Percentiles rank a stretch among this genome's conserved stretches.
phyloP scores from a whole-genome alignment of 192 early-diverging fungal genomes.

The Obelidium mucronatum region DNA sequence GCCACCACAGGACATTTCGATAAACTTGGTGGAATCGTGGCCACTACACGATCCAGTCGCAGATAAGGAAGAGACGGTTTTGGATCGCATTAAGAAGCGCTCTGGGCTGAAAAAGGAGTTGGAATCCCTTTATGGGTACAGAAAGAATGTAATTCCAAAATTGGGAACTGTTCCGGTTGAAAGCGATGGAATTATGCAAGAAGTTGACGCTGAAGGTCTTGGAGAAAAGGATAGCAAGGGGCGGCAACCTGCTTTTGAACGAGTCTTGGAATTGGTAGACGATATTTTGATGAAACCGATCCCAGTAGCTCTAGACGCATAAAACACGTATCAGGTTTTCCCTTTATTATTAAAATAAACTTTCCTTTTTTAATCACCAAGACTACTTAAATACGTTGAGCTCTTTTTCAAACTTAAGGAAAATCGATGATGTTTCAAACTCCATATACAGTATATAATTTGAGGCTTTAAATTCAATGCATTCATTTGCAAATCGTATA shows the following conservation, averaged over 20 bases:
- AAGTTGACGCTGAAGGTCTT: slow-evolving; percentile 52
- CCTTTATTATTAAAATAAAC: too few relatives aligned
- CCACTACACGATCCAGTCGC: slow-evolving; percentile 23
- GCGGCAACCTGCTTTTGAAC: slow-evolving; percentile 26
- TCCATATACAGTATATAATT: too few relatives aligned
- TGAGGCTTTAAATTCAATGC: too few relatives aligned
- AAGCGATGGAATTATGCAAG: slow-evolving; percentile 52
- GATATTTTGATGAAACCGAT: slow-evolving; percentile 47
- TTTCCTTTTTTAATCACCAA: neutral
- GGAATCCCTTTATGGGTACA: slow-evolving; percentile 29
- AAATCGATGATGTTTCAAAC: slow-evolving; percentile 2
- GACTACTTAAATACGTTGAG: too few relatives aligned
- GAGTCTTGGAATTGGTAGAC: slow-evolving; percentile 52
- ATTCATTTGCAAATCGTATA: too few relatives aligned
- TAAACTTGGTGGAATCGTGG: slow-evolving; percentile 10
- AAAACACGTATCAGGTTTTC: neutral
- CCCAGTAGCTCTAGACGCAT: slow-evolving; percentile 15
- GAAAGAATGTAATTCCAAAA: slow-evolving; percentile 13
- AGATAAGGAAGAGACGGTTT: slow-evolving; percentile 43
- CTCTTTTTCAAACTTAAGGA: too few relatives aligned
- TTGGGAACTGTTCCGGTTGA: slow-evolving; percentile 10
- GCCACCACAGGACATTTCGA: slow-evolving; percentile 24
- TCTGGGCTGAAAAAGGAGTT: slow-evolving; percentile 37
- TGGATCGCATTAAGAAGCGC: slow-evolving; percentile 30
- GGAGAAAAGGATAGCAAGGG: slow-evolving; percentile 41